A percentile compares a stretch with the other conserved stretches of the same genome.
These are phyloP conservation scores for Vitis hybrid DNA, from an alignment of 177 flowering plant species.

Conservation along the genomic window DNA sequence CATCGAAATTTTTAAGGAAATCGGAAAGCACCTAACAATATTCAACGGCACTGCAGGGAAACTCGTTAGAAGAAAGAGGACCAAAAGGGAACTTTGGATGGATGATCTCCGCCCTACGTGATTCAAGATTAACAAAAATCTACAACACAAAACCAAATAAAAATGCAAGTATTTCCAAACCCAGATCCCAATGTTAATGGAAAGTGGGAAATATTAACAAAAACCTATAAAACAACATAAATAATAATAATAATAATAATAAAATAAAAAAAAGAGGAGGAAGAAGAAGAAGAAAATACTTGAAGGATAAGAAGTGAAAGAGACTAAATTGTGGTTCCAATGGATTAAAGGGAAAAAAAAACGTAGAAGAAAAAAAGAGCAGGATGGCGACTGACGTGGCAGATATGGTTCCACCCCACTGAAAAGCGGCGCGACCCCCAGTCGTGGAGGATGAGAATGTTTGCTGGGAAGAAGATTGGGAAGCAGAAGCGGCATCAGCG, in stretches of 20 bases:
- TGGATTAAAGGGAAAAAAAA: neutral
- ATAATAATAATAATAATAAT: no score
- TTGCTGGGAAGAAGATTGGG: no score
- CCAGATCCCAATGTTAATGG: slow-evolving; percentile 1
- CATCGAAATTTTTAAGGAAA: neutral
- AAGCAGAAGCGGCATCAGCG: no score
- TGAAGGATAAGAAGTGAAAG: no score
- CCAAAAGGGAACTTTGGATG: slow-evolving; percentile 39
- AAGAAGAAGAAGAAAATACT: no score
- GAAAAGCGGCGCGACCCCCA: slow-evolving; percentile 20
- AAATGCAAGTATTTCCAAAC: slow-evolving; percentile 7
- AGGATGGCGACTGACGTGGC: slow-evolving; percentile 24
- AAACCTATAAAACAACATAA: no score
- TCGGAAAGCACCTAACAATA: slow-evolving; percentile 30
- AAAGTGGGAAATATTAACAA: neutral
- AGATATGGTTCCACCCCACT: slow-evolving; percentile 43
- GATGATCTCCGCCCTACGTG: slow-evolving; percentile 25
- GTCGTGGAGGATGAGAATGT: neutral
- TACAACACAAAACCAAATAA: slow-evolving; percentile 8
- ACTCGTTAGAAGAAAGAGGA: slow-evolving; percentile 34
- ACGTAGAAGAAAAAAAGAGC: neutral
- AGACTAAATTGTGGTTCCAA: no score
- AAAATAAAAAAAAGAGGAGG: neutral
- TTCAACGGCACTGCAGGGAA: slow-evolving; percentile 39
- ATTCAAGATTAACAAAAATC: slow-evolving; percentile 44